Evolutionary conservation across 345 rosid species (phyloP), one percentile per base, ranked within the genome.

Genomic region (Euphorbia peplus): DNA sequence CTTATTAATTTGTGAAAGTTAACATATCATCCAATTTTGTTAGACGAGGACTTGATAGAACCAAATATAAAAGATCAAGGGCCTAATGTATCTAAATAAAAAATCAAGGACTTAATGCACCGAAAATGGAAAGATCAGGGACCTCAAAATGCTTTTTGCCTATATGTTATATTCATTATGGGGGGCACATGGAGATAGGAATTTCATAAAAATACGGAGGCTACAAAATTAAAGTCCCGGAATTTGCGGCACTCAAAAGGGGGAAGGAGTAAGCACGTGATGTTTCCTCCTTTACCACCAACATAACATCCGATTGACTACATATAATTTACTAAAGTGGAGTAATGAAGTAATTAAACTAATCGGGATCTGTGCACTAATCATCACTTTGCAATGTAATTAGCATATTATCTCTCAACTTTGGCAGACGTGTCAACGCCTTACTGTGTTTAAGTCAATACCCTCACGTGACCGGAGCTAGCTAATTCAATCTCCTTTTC

Each of bases 291-390:
- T 25, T 64, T 29, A 12, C 44, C 68, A 69, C 82, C 78, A 75
- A 75, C 80, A 78, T 78, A n/a, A n/a, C n/a, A n/a, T n/a, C n/a
- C n/a, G n/a, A n/a, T n/a, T n/a, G n/a, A n/a, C n/a, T n/a, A n/a
- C n/a, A n/a, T n/a, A n/a, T n/a, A n/a, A n/a, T n/a, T n/a, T n/a
- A n/a, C n/a, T n/a, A n/a, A n/a, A n/a, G n/a, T n/a, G n/a, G n/a
- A n/a, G n/a, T n/a, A n/a, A n/a, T n/a, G n/a, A n/a, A n/a, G 53
- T 71, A 28, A 56, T 5, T 28, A 21, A 53, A 32, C 24, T 69
- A 64, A 83, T 79, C 1, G 85, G 90, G 83, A 82, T 82, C 84
- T 73, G 86, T 61, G 85, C 86, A 5, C 81, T 80, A 80, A 86
- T 86, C 87, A 82, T 86, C 80, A 83, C 44, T 0, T 63, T n/a